These are phyloP conservation scores for Pichia sp. DNA, from an alignment of 1,139 yeast genomes.

Conservation along the genomic window DNA sequence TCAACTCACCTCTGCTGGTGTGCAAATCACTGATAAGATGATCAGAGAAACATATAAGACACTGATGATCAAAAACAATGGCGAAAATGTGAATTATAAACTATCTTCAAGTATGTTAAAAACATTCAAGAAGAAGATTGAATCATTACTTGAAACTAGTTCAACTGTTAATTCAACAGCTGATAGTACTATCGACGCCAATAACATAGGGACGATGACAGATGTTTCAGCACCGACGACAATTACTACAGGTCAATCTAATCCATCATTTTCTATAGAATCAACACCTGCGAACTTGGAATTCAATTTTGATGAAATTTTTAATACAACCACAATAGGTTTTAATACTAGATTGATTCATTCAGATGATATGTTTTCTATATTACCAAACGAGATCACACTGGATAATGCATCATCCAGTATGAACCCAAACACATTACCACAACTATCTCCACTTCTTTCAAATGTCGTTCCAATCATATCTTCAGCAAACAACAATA, in stretches of 20 bases:
- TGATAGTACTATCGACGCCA: neutral
- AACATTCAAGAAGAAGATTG: conserved; percentile 29
- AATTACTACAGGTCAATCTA: neutral
- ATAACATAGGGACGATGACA: neutral
- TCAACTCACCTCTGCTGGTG: conserved; percentile 16
- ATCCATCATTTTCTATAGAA: neutral
- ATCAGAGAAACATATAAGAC: conserved; percentile 26
- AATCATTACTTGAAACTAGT: neutral
- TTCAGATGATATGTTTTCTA: conserved; percentile 29
- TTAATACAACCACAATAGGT: conserved; percentile 30
- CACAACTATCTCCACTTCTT: neutral
- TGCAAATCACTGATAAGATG: conserved; percentile 27
- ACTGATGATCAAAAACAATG: conserved; percentile 23
- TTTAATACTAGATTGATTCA: conserved; percentile 35
- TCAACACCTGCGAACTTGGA: conserved; percentile 16
- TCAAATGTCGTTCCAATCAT: neutral
- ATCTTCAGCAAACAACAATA: neutral
- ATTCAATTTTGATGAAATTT: conserved; percentile 29
- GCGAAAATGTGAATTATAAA: conserved; percentile 22
- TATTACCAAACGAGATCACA: conserved; percentile 2
- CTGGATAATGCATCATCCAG: neutral
- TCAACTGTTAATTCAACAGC: neutral
- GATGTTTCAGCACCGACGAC: neutral
- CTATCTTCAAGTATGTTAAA: conserved; percentile 33
- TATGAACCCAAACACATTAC: neutral